Conservation (phyloP, 257 asterid species). For the Petunia secreta region DNA sequence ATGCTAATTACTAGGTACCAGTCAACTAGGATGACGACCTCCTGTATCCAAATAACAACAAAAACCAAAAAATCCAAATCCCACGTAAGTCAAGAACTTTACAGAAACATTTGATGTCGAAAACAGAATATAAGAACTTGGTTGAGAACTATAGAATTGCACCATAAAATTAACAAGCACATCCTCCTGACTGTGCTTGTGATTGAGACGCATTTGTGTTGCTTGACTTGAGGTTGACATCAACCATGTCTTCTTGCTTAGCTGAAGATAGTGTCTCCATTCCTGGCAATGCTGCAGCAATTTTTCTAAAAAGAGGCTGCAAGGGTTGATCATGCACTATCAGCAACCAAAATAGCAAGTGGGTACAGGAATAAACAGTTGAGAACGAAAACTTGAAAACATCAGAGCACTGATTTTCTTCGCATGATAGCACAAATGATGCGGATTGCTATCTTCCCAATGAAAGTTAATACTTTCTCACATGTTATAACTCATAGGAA, state of each 20-base stretch:
- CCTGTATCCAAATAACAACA: conserved; percentile 17
- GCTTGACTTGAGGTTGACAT: conserved; percentile 89
- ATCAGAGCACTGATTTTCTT: conserved; percentile 4
- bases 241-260: conserved; percentile 95
- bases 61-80: conserved; percentile 10
- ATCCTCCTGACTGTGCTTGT: conserved; percentile 84
- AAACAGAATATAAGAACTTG: background rate
- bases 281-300: conserved; percentile 96
- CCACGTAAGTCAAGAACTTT: conserved; percentile 30
- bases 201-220: conserved; percentile 66
- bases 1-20: conserved; percentile 31
- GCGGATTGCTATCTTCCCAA: background rate
- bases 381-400: background rate
- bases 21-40: conserved; percentile 26
- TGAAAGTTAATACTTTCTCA: background rate
- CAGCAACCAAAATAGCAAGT: conserved; percentile 19
- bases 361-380: conserved; percentile 1
- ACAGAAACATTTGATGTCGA: conserved; percentile 23
- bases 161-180: conserved; percentile 71
- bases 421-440: conserved; percentile 7
- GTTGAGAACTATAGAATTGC: conserved; percentile 14
- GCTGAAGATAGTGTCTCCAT: conserved; percentile 91
- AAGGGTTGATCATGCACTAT: conserved; percentile 22
- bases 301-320: conserved; percentile 88
- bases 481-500: background rate